Conservation (phyloP, 805 yeast species). For the Ogataea zsoltii region DNA sequence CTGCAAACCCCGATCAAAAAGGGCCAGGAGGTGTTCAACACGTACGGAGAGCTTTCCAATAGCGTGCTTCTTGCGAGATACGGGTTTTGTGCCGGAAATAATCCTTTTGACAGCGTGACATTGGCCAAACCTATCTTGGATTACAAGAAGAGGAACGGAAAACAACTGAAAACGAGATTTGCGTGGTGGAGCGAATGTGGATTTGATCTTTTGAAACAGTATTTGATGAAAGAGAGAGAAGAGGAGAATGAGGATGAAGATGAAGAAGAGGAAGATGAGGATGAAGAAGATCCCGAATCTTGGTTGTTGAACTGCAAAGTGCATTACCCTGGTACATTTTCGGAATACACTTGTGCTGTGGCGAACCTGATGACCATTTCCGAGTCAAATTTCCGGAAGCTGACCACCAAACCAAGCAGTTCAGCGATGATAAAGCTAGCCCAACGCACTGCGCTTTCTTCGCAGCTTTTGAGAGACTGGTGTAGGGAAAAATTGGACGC, state of each 20-base stretch:
- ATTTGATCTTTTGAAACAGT: conserved; percentile 13
- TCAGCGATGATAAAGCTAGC: conserved; percentile 2
- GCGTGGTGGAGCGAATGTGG: conserved; percentile 32
- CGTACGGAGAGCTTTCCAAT: conserved; percentile 77
- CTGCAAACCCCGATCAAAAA: conserved; percentile 43
- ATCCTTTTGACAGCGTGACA: conserved; percentile 56
- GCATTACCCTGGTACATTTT: conserved; percentile 51
- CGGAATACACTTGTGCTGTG: conserved; percentile 46
- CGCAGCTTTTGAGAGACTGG: conserved; percentile 10
- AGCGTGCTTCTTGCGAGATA: conserved; percentile 69
- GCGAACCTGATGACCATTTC: conserved; percentile 37
- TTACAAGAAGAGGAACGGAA: conserved; percentile 18
- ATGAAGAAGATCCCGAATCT: conserved; percentile 33
- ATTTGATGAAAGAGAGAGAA: conserved; percentile 7
- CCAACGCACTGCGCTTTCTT: not conserved
- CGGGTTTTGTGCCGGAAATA: conserved; percentile 67
- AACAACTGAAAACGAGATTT: conserved; percentile 18
- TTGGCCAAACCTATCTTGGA: conserved; percentile 49
- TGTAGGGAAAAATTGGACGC: conserved; percentile 7
- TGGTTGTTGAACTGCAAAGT: conserved; percentile 31
- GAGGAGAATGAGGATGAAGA: conserved; percentile 14
- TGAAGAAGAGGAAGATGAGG: conserved; percentile 29
- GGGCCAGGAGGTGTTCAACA: conserved; percentile 71
- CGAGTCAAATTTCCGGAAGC: conserved; percentile 27
- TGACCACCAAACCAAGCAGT: conserved; percentile 17